Base-by-base conservation (phyloP, 1,284 basidiomycete genomes). In the Ceratobasidium theobromae region DNA sequence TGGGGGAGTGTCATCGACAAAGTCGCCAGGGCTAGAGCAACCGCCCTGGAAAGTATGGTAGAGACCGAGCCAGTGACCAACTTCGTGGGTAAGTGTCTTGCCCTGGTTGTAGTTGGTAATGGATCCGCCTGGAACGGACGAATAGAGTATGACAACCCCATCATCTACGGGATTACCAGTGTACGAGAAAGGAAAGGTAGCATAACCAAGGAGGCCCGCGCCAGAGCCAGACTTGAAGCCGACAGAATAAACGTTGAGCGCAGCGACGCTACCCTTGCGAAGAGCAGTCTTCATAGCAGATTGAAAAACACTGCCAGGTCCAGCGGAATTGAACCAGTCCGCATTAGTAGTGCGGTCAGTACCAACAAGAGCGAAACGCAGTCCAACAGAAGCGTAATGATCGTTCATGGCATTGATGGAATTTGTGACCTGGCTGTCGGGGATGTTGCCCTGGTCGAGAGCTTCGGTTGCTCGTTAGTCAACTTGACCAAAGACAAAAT, bases 31-130 rank as follows among this genome's bases (percentile, higher is more conserved):
- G 40, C 77, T 77, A 35, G 69, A 70, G 76, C 82, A 85, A 3
- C 83, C 83, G 28, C 82, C 83, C 71, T 85, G 80, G 77, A 84
- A 86, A 35, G 83, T 82, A 72, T 85, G 83, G 74, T 82, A 84
- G 38, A 84, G 76, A 35, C 84, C 83, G 70, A 83, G 48, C 72
- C 71, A 73, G 48, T 70, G 82, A 28, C 82, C 81, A 51, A 79
- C 81, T 73, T 85, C 84, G 71, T 85, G 84, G 3, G 82, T 82
- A 45, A 81, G 72, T 9, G 84, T 85, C 77, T 81, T 70, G 25
- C 74, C 74, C 54, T 70, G 35, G 54, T 75, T 74, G 68, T 74
- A 75, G 25, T 70, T 70, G 3, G 65, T 30, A 21, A 71, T 67
- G 18, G 54, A 67, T 1, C 74, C 73, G 4, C 75, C 74, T 5